A percentile compares a stretch with the other conserved stretches of the same genome.
phyloP scores from a whole-genome alignment of 2,329 filamentous ascomycete species.

The Diaporthe helianthi region DNA sequence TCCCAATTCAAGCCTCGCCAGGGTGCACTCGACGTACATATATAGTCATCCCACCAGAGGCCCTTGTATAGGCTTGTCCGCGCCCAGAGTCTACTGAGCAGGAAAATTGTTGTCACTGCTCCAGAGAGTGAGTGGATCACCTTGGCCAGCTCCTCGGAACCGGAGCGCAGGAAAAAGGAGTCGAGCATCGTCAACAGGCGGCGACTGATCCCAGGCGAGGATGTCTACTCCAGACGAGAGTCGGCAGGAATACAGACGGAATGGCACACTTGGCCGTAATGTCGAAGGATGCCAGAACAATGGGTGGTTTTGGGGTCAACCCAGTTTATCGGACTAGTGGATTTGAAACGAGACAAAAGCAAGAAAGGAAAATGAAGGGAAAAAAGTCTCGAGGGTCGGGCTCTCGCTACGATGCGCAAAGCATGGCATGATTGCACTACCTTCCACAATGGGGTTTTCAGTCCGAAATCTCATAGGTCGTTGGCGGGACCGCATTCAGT shows the following conservation, averaged over 20 bases:
- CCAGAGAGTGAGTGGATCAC: conserved; percentile 24
- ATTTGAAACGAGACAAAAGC: background rate
- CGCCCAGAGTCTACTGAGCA: conserved; percentile 28
- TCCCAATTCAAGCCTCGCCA: background rate
- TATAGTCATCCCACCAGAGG: conserved; percentile 31
- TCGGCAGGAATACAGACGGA: too few relatives aligned
- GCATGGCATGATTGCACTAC: conserved; percentile 11
- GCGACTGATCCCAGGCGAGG: background rate
- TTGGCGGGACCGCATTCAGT: background rate
- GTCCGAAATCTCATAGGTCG: background rate
- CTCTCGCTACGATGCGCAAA: conserved; percentile 9
- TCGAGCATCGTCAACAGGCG: conserved; percentile 2
- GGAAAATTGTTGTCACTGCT: conserved; percentile 29
- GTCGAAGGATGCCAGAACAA: too few relatives aligned
- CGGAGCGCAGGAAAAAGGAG: conserved; percentile 20
- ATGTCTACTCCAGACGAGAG: background rate
- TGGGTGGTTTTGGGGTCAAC: background rate
- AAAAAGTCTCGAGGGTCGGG: background rate
- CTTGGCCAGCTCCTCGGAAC: conserved; percentile 30
- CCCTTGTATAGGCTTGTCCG: conserved; percentile 24
- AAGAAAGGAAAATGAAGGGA: background rate
- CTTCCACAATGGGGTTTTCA: background rate
- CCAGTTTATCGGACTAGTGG: too few relatives aligned
- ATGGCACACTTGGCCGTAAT: too few relatives aligned
- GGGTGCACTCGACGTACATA: conserved; percentile 1